These are phyloP conservation scores for Euphorbia schlechtendalii DNA, from an alignment of 441 rosid genomes.

Conservation along the genomic window DNA sequence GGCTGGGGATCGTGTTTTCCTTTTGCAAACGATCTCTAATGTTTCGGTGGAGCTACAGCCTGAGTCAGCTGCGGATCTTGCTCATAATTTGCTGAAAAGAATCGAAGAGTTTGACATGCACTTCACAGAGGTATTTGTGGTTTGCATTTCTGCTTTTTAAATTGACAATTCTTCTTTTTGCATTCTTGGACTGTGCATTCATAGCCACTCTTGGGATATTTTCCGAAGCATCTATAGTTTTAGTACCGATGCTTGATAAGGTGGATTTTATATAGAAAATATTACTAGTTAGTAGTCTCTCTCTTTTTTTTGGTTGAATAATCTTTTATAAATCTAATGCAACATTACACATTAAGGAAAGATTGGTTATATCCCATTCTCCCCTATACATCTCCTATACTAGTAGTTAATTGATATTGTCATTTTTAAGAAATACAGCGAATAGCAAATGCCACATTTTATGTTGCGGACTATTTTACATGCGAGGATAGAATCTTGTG, in stretches of 20 bases:
- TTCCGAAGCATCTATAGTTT: no score
- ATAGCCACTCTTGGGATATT: no score
- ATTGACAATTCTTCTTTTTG: constrained; percentile 2
- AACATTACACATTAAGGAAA: no score
- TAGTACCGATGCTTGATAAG: no score
- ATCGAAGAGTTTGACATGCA: constrained; percentile 86
- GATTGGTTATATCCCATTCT: no score
- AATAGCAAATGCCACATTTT: not conserved
- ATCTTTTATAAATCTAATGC: no score
- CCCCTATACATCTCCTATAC: no score
- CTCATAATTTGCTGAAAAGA: constrained; percentile 72
- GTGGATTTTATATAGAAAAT: no score
- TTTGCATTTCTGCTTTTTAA: not conserved
- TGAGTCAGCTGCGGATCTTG: constrained; percentile 84
- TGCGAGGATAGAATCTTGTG: not conserved
- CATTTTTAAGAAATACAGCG: not conserved
- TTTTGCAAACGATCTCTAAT: constrained; percentile 87
- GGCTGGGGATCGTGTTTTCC: constrained; percentile 92
- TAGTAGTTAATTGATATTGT: no score
- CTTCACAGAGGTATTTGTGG: constrained; percentile 68
- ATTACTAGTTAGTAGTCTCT: no score
- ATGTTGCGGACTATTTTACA: not conserved
- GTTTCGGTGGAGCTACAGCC: constrained; percentile 82
- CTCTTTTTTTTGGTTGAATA: no score
- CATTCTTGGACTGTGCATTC: not conserved